These are phyloP conservation scores for Cryptococcus jaspeensis DNA, from an alignment of 1,284 basidiomycete genomes.

Conservation along the genomic window DNA sequence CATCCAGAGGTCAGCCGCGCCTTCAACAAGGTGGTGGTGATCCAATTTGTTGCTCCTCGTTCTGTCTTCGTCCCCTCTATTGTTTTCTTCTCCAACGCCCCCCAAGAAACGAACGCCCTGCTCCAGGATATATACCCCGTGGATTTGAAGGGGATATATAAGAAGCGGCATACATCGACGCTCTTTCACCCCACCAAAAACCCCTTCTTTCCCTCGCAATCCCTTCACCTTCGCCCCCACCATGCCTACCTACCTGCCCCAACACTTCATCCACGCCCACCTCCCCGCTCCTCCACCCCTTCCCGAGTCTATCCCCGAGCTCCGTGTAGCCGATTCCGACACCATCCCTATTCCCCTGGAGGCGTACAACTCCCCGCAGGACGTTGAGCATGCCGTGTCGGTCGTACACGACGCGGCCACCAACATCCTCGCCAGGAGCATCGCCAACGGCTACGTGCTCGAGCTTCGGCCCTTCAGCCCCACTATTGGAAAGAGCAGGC, in stretches of 20 bases:
- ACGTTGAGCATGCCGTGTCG: slow-evolving; percentile 71
- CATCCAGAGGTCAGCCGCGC: too few species aligned
- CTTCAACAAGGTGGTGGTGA: too few species aligned
- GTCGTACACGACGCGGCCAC: slow-evolving; percentile 62
- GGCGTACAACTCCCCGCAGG: slow-evolving; percentile 57
- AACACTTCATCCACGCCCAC: slow-evolving; percentile 42
- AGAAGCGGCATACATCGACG: too few species aligned
- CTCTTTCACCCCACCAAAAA: too few species aligned
- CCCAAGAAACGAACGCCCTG: neutral
- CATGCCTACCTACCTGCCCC: slow-evolving; percentile 37
- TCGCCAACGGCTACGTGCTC: slow-evolving; percentile 70
- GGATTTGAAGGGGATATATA: too few species aligned
- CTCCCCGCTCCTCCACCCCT: slow-evolving; percentile 35
- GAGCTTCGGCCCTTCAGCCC: slow-evolving; percentile 70
- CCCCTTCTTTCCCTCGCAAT: neutral
- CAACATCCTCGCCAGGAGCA: slow-evolving; percentile 70
- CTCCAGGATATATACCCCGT: neutral
- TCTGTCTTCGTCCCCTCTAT: too few species aligned
- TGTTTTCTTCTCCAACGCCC: neutral
- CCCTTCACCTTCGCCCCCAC: neutral
- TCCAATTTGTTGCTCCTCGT: too few species aligned
- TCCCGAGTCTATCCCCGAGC: slow-evolving; percentile 29
- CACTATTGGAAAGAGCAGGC: slow-evolving; percentile 10
- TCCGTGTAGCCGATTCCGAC: slow-evolving; percentile 49
- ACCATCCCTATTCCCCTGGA: slow-evolving; percentile 53